These are phyloP conservation scores for Naegleria lovaniensis DNA, from an alignment of 208 protist genomes.

Conservation along the genomic window DNA sequence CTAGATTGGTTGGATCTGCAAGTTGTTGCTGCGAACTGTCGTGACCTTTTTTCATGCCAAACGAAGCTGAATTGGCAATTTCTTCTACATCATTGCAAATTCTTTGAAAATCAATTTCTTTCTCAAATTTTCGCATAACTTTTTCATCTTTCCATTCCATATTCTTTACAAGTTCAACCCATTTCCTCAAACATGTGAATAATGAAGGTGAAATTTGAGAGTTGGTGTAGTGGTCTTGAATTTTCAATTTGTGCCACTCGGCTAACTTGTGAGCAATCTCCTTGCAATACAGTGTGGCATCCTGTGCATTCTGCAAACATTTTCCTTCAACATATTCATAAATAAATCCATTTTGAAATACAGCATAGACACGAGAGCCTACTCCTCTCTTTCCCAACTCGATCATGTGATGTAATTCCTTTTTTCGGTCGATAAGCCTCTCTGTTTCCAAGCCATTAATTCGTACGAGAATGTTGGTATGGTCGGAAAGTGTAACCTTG, in stretches of 20 bases:
- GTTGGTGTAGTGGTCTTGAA: not conserved
- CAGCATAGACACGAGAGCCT: not conserved
- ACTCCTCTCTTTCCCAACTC: not conserved
- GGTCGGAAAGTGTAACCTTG: too few relatives aligned
- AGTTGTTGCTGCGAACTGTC: too few relatives aligned
- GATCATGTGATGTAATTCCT: not conserved
- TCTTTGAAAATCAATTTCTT: not conserved
- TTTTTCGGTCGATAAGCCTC: not conserved
- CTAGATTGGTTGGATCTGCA: not conserved
- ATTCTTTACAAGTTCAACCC: not conserved
- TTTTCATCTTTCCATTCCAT: not conserved
- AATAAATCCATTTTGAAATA: not conserved
- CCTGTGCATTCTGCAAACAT: not conserved
- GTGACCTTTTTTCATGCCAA: too few relatives aligned
- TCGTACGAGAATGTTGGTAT: not conserved
- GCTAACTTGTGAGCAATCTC: not conserved
- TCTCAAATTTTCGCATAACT: not conserved
- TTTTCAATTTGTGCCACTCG: not conserved
- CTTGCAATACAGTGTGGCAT: not conserved
- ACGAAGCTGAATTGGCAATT: too few relatives aligned
- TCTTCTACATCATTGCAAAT: not conserved
- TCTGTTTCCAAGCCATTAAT: slow-evolving; percentile 7
- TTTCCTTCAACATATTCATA: not conserved
- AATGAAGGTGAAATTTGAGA: too few relatives aligned
- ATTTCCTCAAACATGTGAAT: not conserved